These are phyloP conservation scores for Bidens hawaiensis DNA, from an alignment of 140 eudicot species.

Conservation along the genomic window DNA sequence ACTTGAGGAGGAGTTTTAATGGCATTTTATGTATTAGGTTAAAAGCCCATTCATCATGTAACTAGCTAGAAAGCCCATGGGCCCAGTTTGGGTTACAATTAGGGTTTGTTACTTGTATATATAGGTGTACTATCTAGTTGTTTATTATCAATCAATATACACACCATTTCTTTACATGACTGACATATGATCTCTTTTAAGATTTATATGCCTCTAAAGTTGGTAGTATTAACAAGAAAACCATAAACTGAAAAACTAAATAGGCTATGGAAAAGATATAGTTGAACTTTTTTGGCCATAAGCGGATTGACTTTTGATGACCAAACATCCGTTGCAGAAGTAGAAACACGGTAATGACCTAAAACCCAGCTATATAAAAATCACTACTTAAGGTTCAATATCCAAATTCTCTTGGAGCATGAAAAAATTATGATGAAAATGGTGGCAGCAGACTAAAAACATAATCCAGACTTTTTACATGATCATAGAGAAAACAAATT, in stretches of 20 bases:
- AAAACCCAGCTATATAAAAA: background rate
- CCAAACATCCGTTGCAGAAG: background rate
- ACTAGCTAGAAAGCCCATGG: no score
- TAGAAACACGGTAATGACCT: background rate
- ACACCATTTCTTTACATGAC: no score
- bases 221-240: background rate
- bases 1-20: no score
- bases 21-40: no score
- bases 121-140: no score
- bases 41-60: no score
- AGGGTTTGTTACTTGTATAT: no score
- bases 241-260: background rate
- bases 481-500: background rate
- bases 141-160: no score
- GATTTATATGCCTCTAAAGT: background rate
- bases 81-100: no score
- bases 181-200: background rate
- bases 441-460: background rate
- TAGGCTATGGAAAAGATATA: background rate
- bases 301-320: background rate
- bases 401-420: conserved; percentile 6
- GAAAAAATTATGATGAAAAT: background rate
- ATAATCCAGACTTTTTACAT: background rate
- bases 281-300: conserved; percentile 4
- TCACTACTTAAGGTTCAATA: background rate